These are phyloP conservation scores for Gelatoporia subvermispora DNA, from an alignment of 768 basidiomycete genomes.

Conservation along the genomic window DNA sequence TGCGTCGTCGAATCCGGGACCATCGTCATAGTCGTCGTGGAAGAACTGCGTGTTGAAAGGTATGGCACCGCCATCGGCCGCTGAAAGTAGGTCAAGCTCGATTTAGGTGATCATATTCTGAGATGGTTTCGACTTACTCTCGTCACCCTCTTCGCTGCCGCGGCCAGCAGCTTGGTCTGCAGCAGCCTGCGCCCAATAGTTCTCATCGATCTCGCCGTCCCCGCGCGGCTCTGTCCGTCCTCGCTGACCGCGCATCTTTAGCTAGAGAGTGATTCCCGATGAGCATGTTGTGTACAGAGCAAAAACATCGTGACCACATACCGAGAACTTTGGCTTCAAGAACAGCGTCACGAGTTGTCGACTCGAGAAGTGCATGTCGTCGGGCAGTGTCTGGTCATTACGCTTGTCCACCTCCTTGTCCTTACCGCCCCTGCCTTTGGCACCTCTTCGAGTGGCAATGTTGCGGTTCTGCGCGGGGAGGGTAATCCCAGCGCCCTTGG, in stretches of 20 bases:
- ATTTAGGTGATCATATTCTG: background rate
- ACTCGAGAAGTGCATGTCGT: constrained; percentile 97
- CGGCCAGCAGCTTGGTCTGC: constrained; percentile 71
- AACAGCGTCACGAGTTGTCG: constrained; percentile 88
- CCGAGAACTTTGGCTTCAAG: constrained; percentile 92
- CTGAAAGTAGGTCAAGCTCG: constrained; percentile 9
- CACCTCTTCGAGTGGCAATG: constrained; percentile 29
- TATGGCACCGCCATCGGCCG: constrained; percentile 47
- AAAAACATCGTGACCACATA: constrained; percentile 35
- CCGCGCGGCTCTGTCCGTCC: constrained; percentile 50
- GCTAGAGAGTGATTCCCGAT: constrained; percentile 36
- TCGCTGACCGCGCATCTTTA: constrained; percentile 82
- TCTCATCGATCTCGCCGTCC: constrained; percentile 90
- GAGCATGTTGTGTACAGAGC: background rate
- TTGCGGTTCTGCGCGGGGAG: constrained; percentile 36
- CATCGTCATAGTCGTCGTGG: constrained; percentile 86
- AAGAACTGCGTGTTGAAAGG: constrained; percentile 98
- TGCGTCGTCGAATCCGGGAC: constrained; percentile 54
- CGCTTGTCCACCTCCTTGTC: constrained; percentile 56
- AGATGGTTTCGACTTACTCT: constrained; percentile 41
- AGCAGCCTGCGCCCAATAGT: constrained; percentile 96
- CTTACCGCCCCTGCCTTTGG: constrained; percentile 44
- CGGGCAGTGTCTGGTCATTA: constrained; percentile 78
- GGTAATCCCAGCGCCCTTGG: constrained; percentile 65
- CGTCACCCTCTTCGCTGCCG: constrained; percentile 50